Evolutionary conservation across 805 yeast genomes (phyloP).

Genomic region (Kodamaea nitidulidarum): DNA sequence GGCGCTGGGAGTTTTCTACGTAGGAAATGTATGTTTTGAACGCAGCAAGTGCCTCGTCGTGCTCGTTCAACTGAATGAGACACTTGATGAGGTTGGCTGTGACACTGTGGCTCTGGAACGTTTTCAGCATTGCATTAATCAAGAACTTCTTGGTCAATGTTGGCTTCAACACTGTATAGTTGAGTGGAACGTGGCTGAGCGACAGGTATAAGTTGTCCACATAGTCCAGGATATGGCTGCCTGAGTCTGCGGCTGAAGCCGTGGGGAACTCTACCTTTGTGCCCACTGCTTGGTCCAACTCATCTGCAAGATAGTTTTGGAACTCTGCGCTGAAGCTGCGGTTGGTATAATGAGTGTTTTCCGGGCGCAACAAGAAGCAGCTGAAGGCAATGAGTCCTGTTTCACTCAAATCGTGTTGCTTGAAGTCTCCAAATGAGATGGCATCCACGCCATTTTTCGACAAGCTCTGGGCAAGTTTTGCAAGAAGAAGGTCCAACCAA

Average conservation of each 20-base stretch:
- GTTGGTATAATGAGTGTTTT: constrained; percentile 14
- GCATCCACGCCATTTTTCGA: constrained; percentile 15
- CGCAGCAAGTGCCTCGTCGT: constrained; percentile 43
- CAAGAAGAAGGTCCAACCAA: constrained; percentile 30
- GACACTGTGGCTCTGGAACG: constrained; percentile 37
- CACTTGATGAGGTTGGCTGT: constrained; percentile 28
- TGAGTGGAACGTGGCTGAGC: constrained; percentile 21
- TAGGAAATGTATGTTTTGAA: constrained; percentile 35
- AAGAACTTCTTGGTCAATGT: constrained; percentile 26
- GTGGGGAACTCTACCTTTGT: constrained; percentile 26
- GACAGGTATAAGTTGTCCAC: constrained; percentile 30
- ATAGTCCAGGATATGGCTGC: constrained; percentile 21
- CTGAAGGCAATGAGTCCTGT: constrained; percentile 23
- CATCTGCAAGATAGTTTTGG: constrained; percentile 19
- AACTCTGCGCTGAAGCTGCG: constrained; percentile 24
- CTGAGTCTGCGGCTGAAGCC: constrained; percentile 17
- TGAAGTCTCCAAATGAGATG: constrained; percentile 16
- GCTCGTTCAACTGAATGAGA: constrained; percentile 31
- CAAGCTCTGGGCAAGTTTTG: constrained; percentile 15
- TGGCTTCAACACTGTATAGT: constrained; percentile 13
- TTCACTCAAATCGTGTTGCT: constrained; percentile 20
- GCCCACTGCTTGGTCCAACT: constrained; percentile 16
- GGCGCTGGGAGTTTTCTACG: constrained; percentile 30
- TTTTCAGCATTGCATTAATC: constrained; percentile 25
- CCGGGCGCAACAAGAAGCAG: constrained; percentile 24